Evolutionary conservation across 2,329 filamentous ascomycete genomes (phyloP).

Genomic region (Endocalyx cinctus): DNA sequence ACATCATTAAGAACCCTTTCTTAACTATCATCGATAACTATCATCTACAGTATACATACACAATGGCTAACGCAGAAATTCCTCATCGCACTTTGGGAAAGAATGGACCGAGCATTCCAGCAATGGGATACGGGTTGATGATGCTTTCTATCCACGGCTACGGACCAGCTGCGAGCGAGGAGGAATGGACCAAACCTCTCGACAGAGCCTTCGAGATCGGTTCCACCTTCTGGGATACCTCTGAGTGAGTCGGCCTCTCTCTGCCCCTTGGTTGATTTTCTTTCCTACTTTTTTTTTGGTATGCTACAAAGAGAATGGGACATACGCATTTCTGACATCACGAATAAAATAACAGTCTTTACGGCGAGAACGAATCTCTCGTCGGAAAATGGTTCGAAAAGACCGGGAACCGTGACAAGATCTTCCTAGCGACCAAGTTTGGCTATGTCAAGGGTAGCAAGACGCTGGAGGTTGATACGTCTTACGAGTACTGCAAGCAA

Average conservation of each 20-base stretch:
- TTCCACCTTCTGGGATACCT: slow-evolving; percentile 38
- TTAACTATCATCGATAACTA: background rate
- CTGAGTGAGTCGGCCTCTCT: slow-evolving; percentile 28
- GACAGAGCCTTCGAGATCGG: slow-evolving; percentile 40
- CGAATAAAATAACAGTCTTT: slow-evolving; percentile 22
- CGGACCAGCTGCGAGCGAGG: slow-evolving; percentile 22
- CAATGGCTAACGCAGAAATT: background rate
- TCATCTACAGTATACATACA: background rate
- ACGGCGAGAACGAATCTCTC: slow-evolving; percentile 42
- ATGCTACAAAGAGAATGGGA: background rate
- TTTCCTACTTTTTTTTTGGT: too few relatives aligned
- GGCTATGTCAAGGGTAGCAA: slow-evolving; percentile 25
- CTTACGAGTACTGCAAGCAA: slow-evolving; percentile 35
- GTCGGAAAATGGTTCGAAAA: slow-evolving; percentile 44
- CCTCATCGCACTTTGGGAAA: slow-evolving; percentile 10
- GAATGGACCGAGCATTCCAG: slow-evolving; percentile 16
- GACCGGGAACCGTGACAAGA: slow-evolving; percentile 38
- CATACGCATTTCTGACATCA: slow-evolving; percentile 4
- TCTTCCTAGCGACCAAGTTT: slow-evolving; percentile 52
- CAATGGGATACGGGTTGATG: slow-evolving; percentile 19
- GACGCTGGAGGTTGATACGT: slow-evolving; percentile 24
- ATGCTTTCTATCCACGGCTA: slow-evolving; percentile 11
- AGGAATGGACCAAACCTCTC: slow-evolving; percentile 38
- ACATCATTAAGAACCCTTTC: background rate
- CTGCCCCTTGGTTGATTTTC: too few relatives aligned